Evolutionary conservation across 805 yeast genomes (phyloP), one percentile per base, ranked within the genome.

Genomic region (Cyberlindnera americana): DNA sequence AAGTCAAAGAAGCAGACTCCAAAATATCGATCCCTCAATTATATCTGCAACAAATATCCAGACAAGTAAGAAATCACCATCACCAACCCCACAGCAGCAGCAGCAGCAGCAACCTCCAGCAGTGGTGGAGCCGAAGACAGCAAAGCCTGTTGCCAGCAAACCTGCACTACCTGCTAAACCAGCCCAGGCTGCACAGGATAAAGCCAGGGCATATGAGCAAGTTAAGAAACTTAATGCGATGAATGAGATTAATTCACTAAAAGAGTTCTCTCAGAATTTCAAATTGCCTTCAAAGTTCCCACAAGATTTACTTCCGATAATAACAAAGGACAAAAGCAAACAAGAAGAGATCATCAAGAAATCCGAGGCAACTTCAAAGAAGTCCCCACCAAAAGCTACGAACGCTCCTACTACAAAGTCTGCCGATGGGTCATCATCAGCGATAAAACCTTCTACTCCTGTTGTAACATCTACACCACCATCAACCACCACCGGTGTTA

Each of bases 261-360:
- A 77, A 47, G 86, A 84, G 54, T 89, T 90, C 57, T 77, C 95
- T 28, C 87, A 85, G 35, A 83, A 77, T 50, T 85, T 87, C 62
- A 86, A 86, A 61, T 76, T 89, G 22, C 83, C 83, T 3, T 76
- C 75, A 25, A 66, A 66, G 35, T 62, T 68, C 47, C 59, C 59
- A 10, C 39, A 45, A 18, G 89, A 83, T 52, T 66, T 81, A 44
- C 64, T 82, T 45, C 89, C 93, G 7, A 81, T 83, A 15, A 64
- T 83, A 23, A 66, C 90, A 9, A 81, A 84, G 59, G 84, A 80
- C 49, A 77, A 75, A 53, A 56, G 56, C n/a, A 80, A 78, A 56
- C 86, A 79, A 55, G 77, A 76, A 41, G 83, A 78, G 55, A 77
- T 78, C 25, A 56, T 70, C 50, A 70, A 52, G 37, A 56, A 49